Evolutionary conservation across 495 filamentous ascomycete genomes (phyloP).

Genomic region (Immersiella caudata): DNA sequence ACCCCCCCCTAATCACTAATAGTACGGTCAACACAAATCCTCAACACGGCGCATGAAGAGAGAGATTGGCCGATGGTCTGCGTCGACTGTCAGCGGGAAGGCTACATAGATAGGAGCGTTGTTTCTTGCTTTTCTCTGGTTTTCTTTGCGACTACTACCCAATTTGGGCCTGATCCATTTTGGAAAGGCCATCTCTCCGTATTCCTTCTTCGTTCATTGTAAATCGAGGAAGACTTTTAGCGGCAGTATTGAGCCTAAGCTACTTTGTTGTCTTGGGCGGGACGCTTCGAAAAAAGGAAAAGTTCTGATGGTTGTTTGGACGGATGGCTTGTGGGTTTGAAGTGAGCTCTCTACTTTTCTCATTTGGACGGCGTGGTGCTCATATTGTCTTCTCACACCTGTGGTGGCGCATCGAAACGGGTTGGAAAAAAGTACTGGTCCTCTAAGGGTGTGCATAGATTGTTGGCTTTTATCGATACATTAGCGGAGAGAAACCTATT

Average conservation of each 20-base stretch:
- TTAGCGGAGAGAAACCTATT: background rate
- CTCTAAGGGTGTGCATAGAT: background rate
- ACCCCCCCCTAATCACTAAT: slow-evolving; percentile 13
- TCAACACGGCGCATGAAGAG: background rate
- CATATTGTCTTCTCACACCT: slow-evolving; percentile 2
- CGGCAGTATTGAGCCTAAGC: background rate
- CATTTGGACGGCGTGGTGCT: background rate
- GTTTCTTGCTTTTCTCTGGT: background rate
- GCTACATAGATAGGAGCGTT: background rate
- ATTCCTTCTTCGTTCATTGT: background rate
- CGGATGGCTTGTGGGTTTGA: background rate
- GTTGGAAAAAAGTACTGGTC: slow-evolving; percentile 8
- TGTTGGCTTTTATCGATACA: background rate
- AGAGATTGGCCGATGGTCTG: background rate
- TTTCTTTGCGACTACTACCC: background rate
- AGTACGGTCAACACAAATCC: background rate
- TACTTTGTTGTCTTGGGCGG: background rate
- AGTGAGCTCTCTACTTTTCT: background rate
- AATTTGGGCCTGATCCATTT: background rate
- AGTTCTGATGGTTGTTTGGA: background rate
- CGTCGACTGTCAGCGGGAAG: background rate
- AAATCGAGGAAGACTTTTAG: background rate
- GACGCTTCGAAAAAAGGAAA: background rate
- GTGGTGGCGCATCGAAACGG: slow-evolving; percentile 6
- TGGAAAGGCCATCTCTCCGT: background rate